These are phyloP conservation scores for Epichloe amarillans DNA, from an alignment of 2,329 filamentous ascomycete species.

Conservation along the genomic window DNA sequence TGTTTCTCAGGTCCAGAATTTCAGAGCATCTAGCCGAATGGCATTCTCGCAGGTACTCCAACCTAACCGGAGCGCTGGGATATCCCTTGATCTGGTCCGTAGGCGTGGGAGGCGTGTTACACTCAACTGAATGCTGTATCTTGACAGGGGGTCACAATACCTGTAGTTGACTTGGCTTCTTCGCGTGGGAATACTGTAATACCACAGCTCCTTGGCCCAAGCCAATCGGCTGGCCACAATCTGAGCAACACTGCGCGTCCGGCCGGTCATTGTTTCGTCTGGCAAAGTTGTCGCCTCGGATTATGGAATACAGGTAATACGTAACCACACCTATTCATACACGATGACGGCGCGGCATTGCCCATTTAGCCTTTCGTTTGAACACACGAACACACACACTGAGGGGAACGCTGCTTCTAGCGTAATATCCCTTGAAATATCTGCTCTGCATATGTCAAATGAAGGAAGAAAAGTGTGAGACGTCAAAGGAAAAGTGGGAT, in stretches of 20 bases:
- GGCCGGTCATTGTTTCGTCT: background rate
- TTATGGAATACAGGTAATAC: no score
- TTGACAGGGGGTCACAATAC: background rate
- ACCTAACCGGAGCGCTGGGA: slow-evolving; percentile 1
- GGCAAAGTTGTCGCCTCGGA: background rate
- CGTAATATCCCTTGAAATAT: no score
- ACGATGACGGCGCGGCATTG: no score
- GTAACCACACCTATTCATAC: no score
- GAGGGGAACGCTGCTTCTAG: background rate
- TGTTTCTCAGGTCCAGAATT: background rate
- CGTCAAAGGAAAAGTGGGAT: background rate
- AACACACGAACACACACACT: no score
- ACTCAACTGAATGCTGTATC: background rate
- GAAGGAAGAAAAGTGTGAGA: background rate
- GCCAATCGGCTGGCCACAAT: background rate
- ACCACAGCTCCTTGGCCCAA: background rate
- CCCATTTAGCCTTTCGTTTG: no score
- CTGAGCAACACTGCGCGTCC: background rate
- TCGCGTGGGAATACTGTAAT: background rate
- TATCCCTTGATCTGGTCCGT: background rate
- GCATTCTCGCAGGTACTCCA: background rate
- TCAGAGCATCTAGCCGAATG: background rate
- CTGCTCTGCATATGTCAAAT: background rate
- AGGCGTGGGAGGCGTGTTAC: slow-evolving; percentile 1
- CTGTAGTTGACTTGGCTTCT: background rate